Evolutionary conservation across 768 basidiomycete genomes (phyloP).

Genomic region (Kwoniella newhampshirensis): DNA sequence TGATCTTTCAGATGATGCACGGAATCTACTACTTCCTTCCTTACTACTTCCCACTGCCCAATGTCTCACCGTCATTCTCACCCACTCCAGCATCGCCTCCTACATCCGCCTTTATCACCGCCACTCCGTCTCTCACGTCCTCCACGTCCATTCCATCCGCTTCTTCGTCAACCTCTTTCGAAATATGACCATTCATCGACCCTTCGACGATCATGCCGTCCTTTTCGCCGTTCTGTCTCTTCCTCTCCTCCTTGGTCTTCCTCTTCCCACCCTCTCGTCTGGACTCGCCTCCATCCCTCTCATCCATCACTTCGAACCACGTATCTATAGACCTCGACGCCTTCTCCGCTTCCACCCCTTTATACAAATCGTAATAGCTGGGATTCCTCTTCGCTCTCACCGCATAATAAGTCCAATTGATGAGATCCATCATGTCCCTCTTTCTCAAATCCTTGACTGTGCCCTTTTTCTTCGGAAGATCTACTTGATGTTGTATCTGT

Average conservation of each 20-base stretch:
- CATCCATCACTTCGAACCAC: slow-evolving; percentile 27
- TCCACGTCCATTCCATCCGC: slow-evolving; percentile 4
- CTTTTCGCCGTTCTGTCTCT: not conserved
- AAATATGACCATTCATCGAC: not conserved
- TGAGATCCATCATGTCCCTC: slow-evolving; percentile 71
- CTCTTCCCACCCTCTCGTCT: not conserved
- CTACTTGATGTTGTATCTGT: slow-evolving; percentile 3
- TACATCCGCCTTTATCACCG: slow-evolving; percentile 12
- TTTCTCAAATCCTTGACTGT: slow-evolving; percentile 56
- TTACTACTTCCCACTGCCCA: slow-evolving; percentile 6
- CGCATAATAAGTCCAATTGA: slow-evolving; percentile 79
- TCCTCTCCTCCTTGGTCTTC: not conserved
- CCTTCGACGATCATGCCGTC: not conserved
- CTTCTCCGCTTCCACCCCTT: slow-evolving; percentile 53
- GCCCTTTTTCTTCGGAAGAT: slow-evolving; percentile 31
- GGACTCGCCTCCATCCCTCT: not conserved
- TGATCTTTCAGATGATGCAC: not conserved
- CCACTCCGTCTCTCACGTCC: slow-evolving; percentile 5
- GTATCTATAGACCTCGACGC: slow-evolving; percentile 71
- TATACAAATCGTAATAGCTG: slow-evolving; percentile 70
- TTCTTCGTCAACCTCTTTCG: slow-evolving; percentile 1
- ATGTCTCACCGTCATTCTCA: slow-evolving; percentile 21
- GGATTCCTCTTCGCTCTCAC: slow-evolving; percentile 74
- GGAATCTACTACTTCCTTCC: not conserved
- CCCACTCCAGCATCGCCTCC: slow-evolving; percentile 22